phyloP scores from a whole-genome alignment of 208 protist species.

The Wallacemonas sp. region DNA sequence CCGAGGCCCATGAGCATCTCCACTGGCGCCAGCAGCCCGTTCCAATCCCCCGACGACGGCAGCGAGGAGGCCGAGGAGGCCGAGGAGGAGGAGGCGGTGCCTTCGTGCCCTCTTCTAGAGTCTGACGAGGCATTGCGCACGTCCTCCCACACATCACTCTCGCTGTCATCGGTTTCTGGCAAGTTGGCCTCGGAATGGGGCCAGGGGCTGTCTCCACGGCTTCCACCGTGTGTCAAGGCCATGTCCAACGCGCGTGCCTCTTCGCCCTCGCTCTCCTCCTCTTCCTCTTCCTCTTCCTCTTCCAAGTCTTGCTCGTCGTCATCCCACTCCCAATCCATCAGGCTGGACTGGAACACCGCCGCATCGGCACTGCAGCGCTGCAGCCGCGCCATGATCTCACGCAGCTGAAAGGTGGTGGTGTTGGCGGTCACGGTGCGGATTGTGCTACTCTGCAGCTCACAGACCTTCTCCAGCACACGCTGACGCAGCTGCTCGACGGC shows the following conservation, averaged over 20 bases:
- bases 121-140: conserved; percentile 8
- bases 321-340: conserved; percentile 15
- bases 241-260: background rate
- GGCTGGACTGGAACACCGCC: conserved; percentile 7
- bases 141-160: conserved; percentile 3
- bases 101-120: background rate
- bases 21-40: conserved; percentile 5
- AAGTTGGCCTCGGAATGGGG: background rate
- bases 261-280: conserved; percentile 1
- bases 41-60: conserved; percentile 7
- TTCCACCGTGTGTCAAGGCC: background rate
- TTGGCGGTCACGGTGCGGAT: background rate
- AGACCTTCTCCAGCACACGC: conserved; percentile 10
- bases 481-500: background rate
- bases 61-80: background rate
- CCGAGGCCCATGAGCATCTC: conserved; percentile 12
- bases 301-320: background rate
- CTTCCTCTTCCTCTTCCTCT: conserved; percentile 12
- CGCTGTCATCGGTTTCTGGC: background rate
- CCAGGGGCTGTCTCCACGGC: too few relatives aligned
- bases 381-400: background rate
- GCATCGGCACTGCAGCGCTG: conserved; percentile 11
- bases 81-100: background rate
- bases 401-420: background rate
- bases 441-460: conserved; percentile 1